Conservation (phyloP, 805 yeast genomes). For the Saccharomyces eubayanus region DNA sequence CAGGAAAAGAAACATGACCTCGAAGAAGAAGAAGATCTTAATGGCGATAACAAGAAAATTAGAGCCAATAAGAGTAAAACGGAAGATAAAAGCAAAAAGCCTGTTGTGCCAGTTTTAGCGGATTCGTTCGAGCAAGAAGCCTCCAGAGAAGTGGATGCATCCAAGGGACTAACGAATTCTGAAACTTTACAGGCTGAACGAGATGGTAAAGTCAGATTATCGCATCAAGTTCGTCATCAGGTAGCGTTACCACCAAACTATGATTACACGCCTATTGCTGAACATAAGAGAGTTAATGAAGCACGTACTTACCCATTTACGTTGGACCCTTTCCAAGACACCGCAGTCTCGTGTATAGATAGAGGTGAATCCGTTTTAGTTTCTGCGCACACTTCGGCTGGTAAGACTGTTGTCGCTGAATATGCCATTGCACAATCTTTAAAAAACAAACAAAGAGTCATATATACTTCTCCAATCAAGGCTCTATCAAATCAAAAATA, state of each 20-base stretch:
- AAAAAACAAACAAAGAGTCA: constrained; percentile 84
- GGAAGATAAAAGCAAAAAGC: constrained; percentile 37
- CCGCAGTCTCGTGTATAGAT: constrained; percentile 92
- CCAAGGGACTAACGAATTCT: constrained; percentile 54
- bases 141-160: constrained; percentile 76
- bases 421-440: constrained; percentile 95
- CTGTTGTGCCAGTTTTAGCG: constrained; percentile 65
- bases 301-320: constrained; percentile 90
- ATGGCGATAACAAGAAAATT: constrained; percentile 3
- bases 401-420: constrained; percentile 95
- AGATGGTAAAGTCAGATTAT: constrained; percentile 55
- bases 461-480: constrained; percentile 91
- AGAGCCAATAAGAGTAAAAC: constrained; percentile 21
- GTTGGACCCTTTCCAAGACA: constrained; percentile 95
- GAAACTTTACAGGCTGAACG: constrained; percentile 33
- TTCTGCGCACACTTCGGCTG: constrained; percentile 96
- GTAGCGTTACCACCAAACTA: constrained; percentile 93
- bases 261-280: constrained; percentile 79
- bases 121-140: constrained; percentile 87
- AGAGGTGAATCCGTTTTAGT: constrained; percentile 90
- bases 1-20: constrained; percentile 15
- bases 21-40: constrained; percentile 11
- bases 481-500: constrained; percentile 92
- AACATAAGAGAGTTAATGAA: constrained; percentile 67
- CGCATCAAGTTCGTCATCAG: constrained; percentile 94